Base-by-base conservation (phyloP, 805 yeast species). In the Yarrowia sp. region DNA sequence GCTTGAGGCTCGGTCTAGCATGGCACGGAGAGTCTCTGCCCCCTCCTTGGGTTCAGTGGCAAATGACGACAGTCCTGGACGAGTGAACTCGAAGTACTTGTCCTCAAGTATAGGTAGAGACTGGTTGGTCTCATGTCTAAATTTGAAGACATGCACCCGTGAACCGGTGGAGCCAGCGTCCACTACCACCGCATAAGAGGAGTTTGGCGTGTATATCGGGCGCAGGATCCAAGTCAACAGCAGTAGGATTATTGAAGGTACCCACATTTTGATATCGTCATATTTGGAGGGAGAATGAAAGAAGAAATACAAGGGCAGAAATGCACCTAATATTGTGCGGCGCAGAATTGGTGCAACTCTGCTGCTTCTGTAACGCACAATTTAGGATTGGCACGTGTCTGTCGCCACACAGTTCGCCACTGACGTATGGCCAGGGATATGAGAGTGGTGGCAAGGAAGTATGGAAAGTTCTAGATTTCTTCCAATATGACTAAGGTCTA, bases 141-240 rank as follows among this genome's bases (percentile, higher is more conserved):
- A 93, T 69, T 88, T 86, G 76, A 92, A 93, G 49, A 95, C 85
- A 76, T 95, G 98, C 33, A 93, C 88, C 74, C 98, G 85, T 11
- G 98, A 91, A 35, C 99, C 98, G 16, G 96, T 88, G 1, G 98
- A 92, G 14, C 98, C 99, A 8, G 98, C 99, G 79, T 93, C 99
- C 63, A 93, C 80, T 96, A 93, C 91, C 24, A 93, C 83, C 30
- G 92, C 97, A 70, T 81, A 92, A 36, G 35, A 51, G 26, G 28
- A 16, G 43, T 38, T 36, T 12, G 36, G 30, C 26, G 41, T 59
- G 64, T 24, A 62, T 28, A 28, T 40, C 24, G 58, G 30, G 30
- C 30, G 24, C 21, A 46, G 62, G 14, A 49, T 36, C 43, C 64
- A 64, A 4, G 64, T 36, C 43, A 63, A 12, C 24, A 32, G 30